These are phyloP conservation scores for Salvia hispanica DNA, from an alignment of 257 asterid genomes.

Conservation along the genomic window DNA sequence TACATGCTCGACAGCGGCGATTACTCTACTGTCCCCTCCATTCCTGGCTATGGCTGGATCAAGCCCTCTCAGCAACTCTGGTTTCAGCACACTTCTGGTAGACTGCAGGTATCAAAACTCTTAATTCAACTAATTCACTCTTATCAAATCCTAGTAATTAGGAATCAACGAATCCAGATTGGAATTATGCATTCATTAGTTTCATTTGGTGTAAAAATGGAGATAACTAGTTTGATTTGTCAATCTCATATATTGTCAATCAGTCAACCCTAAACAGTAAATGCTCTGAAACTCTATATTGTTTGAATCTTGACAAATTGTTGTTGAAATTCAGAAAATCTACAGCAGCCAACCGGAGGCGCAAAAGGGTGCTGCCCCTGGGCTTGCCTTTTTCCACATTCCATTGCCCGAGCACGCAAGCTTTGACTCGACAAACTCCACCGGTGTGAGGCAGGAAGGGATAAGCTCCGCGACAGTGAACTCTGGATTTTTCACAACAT, in stretches of 20 bases:
- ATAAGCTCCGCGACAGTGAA: constrained; percentile 81
- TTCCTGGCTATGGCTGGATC: constrained; percentile 93
- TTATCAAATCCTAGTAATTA: too few relatives aligned
- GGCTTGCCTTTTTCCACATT: constrained; percentile 88
- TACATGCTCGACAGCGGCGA: constrained; percentile 92
- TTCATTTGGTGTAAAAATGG: too few relatives aligned
- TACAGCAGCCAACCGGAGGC: constrained; percentile 65
- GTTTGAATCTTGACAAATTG: too few relatives aligned
- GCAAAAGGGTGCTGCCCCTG: constrained; percentile 71
- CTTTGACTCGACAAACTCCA: constrained; percentile 74
- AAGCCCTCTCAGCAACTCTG: constrained; percentile 89
- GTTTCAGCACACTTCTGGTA: constrained; percentile 68
- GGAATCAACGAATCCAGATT: too few relatives aligned
- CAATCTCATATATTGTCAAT: too few relatives aligned
- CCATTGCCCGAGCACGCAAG: constrained; percentile 86
- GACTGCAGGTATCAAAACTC: constrained; percentile 57
- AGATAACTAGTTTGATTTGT: too few relatives aligned
- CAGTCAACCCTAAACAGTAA: too few relatives aligned
- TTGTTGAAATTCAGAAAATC: constrained; percentile 44
- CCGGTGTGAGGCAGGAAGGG: constrained; percentile 83
- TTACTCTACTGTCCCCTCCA: constrained; percentile 71
- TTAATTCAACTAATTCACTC: too few relatives aligned
- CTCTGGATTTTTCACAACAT: constrained; percentile 83
- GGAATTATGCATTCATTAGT: too few relatives aligned
- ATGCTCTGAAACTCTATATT: too few relatives aligned